Percentiles rank a stretch among this genome's conserved stretches.
Evolutionary conservation across 2,329 filamentous ascomycete species (phyloP).

Genomic region (Furcasterigmium furcatum): DNA sequence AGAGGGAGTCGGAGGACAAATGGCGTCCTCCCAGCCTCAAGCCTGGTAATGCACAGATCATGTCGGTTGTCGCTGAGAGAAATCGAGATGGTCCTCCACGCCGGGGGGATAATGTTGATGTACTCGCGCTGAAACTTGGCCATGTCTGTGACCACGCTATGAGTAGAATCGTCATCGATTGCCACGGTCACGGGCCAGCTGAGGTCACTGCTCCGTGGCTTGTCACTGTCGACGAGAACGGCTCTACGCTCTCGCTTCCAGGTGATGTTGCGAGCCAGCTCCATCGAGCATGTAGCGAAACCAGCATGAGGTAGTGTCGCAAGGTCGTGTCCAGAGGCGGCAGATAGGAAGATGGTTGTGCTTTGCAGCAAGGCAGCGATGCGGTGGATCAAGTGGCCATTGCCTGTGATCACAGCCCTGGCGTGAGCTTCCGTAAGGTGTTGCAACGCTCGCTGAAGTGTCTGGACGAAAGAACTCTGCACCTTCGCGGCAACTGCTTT

Average conservation of each 20-base stretch:
- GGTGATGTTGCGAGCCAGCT: slow-evolving; percentile 67
- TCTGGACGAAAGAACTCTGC: slow-evolving; percentile 46
- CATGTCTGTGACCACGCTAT: slow-evolving; percentile 49
- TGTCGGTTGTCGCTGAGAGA: slow-evolving; percentile 77
- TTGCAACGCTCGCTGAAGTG: slow-evolving; percentile 63
- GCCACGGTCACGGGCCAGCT: slow-evolving; percentile 18
- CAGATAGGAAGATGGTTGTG: slow-evolving; percentile 63
- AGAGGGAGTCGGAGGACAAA: slow-evolving; percentile 87
- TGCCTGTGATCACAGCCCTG: slow-evolving; percentile 47
- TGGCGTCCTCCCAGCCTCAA: slow-evolving; percentile 70
- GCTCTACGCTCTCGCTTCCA: slow-evolving; percentile 61
- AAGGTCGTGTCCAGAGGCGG: slow-evolving; percentile 47
- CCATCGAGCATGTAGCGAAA: slow-evolving; percentile 61
- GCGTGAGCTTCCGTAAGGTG: slow-evolving; percentile 62
- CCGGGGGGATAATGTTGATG: slow-evolving; percentile 76
- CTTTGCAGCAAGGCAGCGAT: slow-evolving; percentile 63
- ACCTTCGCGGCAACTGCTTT: slow-evolving; percentile 2
- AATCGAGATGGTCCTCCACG: slow-evolving; percentile 85
- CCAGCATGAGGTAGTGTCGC: slow-evolving; percentile 46
- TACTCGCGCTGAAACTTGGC: slow-evolving; percentile 73
- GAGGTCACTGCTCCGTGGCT: slow-evolving; percentile 29
- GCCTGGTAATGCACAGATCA: slow-evolving; percentile 86
- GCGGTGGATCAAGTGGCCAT: slow-evolving; percentile 59
- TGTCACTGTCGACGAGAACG: slow-evolving; percentile 14
- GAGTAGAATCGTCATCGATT: slow-evolving; percentile 24